These are phyloP conservation scores for Teratosphaeria viscida DNA, from an alignment of 2,329 filamentous ascomycete species.

Conservation along the genomic window DNA sequence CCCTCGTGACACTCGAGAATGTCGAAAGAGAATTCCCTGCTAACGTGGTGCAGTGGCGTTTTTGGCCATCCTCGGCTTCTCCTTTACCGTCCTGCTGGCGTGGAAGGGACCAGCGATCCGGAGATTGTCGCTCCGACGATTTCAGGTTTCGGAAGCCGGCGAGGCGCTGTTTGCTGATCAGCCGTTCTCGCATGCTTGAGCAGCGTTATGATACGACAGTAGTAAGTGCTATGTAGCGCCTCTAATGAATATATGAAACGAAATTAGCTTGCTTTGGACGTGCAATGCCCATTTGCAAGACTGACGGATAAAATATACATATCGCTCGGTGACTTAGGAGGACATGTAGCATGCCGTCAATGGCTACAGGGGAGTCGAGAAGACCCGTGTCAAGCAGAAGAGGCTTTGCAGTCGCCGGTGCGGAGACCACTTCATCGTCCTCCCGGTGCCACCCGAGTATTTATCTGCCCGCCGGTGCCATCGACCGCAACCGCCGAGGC, in stretches of 20 bases:
- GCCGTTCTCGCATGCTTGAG: background rate
- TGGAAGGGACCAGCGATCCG: background rate
- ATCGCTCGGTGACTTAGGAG: too few relatives aligned
- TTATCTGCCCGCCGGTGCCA: too few relatives aligned
- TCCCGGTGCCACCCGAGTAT: too few relatives aligned
- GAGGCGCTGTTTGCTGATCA: background rate
- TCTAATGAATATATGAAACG: background rate
- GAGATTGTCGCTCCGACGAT: background rate
- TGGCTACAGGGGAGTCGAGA: too few relatives aligned
- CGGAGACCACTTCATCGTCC: too few relatives aligned
- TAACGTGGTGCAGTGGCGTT: background rate
- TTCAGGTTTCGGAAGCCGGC: background rate
- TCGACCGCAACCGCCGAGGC: too few relatives aligned
- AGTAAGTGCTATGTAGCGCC: background rate
- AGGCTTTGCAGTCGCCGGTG: too few relatives aligned
- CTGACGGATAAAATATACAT: too few relatives aligned
- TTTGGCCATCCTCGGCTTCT: slow-evolving; percentile 2
- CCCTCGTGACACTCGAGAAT: background rate
- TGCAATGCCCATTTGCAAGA: too few relatives aligned
- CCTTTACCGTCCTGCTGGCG: background rate
- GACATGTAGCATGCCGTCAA: too few relatives aligned
- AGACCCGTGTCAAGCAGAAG: too few relatives aligned
- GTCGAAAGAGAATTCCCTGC: background rate
- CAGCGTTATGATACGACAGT: background rate
- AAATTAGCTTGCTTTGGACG: background rate